These are phyloP conservation scores for Cynanchum wilfordii DNA, from an alignment of 257 asterid genomes.

Conservation along the genomic window DNA sequence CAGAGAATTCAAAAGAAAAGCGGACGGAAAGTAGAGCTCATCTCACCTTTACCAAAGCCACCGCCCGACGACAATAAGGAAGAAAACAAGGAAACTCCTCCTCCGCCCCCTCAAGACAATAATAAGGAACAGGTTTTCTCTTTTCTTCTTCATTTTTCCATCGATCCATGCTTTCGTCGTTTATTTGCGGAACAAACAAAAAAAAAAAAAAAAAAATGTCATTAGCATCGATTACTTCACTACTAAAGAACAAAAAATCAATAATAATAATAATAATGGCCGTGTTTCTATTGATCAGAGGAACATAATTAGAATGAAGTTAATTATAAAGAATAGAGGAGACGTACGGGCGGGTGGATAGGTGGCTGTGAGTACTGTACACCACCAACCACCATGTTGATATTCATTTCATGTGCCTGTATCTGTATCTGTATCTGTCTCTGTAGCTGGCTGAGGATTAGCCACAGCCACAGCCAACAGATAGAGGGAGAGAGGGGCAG, in stretches of 20 bases:
- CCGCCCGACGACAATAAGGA: slow-evolving; percentile 23
- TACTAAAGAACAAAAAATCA: too few species aligned
- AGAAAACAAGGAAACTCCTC: slow-evolving; percentile 20
- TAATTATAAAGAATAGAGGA: background rate
- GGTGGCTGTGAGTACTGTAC: background rate
- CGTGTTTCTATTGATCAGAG: too few species aligned
- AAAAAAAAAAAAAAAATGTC: too few species aligned
- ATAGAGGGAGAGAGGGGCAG: background rate
- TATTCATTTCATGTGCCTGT: background rate
- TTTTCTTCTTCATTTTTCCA: too few species aligned
- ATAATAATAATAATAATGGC: too few species aligned
- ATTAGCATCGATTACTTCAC: too few species aligned
- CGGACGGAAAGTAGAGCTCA: slow-evolving; percentile 56
- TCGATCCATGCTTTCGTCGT: too few species aligned
- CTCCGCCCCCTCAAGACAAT: slow-evolving; percentile 31
- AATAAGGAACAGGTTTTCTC: slow-evolving; percentile 42
- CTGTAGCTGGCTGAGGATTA: background rate
- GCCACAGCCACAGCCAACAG: background rate
- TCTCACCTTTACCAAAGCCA: slow-evolving; percentile 63
- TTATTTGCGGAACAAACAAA: too few species aligned
- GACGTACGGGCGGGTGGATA: background rate
- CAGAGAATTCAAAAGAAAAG: slow-evolving; percentile 59
- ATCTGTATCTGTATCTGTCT: too few species aligned
- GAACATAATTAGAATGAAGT: too few species aligned
- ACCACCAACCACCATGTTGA: background rate